Base-by-base conservation (phyloP, 306 rosid species). In the Pyrus pyrifolia region DNA sequence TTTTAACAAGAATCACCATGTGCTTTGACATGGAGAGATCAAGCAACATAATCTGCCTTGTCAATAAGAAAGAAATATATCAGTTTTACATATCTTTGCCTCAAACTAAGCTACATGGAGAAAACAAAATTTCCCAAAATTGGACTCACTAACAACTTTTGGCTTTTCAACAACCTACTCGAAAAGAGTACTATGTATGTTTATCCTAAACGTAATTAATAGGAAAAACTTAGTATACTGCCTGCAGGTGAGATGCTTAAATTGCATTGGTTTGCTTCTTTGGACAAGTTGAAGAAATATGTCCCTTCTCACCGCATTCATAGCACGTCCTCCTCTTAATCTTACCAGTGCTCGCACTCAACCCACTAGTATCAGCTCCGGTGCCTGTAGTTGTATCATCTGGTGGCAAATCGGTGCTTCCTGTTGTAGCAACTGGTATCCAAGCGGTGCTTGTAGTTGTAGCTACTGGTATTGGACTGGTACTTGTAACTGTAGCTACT, bases 231-330 rank as follows among this genome's bases (percentile, higher is more conserved):
- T 27, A 17, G 38, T 69, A 30, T 62, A 17, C 72, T 25, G 52
- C 63, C 35, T 49, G 31, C 71, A 59, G 22, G 68, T 58, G 82
- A 38, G 67, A 64, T 27, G 68, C 62, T 84, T 77, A 88, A 49
- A 71, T 75, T 77, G 88, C 59, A 42, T 14, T 42, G 40, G 74
- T 40, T 82, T 83, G 87, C 75, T 85, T 90, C 85, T 83, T 87
- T 42, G 93, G 96, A 81, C 98, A 92, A 53, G 75, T 88, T 0
- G 96, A 86, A 52, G 87, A 73, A 75, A 81, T 21, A 84, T 95
- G 98, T 11, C 98, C 98, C 86, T 95, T 95, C 79, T 92, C 91
- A 70, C 95, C 92, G 69, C 98, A 95, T 49, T 89, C 97, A 10
- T 85, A 92, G 81, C 97, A 92, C 11, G 90, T 90, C 84, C 98